Evolutionary conservation across 2,329 filamentous ascomycete genomes (phyloP), one percentile per base, ranked within the genome.

Genomic region (Claviceps sp.): DNA sequence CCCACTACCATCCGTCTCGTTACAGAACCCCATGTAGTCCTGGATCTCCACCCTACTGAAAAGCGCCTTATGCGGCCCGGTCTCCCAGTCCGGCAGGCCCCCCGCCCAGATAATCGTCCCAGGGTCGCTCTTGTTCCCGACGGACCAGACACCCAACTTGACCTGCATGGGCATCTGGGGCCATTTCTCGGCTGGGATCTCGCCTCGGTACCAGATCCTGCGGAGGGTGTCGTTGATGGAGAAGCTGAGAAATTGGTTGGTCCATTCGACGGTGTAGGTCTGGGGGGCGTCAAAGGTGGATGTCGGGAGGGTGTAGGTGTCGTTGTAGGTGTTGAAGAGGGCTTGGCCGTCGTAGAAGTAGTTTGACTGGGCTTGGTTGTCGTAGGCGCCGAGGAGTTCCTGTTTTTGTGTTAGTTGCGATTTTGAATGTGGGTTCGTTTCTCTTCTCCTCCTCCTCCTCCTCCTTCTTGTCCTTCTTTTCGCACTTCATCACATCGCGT

Each of bases 291-390:
- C 52, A 46, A 71, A 66, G 9, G 63, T 57, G 50, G 70, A 67
- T 50, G 65, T 65, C 45, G 59, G 50, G 46, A 82, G 68, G 26
- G 66, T 59, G 62, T 77, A 70, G 42, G 67, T 76, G 47, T 72
- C 70, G 58, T 76, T 72, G 60, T 72, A 76, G 40, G 68, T 70
- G 47, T 72, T 72, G 30, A 70, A 75, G 55, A 80, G 71, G 43
- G 77, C 78, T 62, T 62, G 54, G 52, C 82, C 83, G 70, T 86
- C 84, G 65, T 81, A 80, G 63, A 85, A 86, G 71, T 90, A 95
- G 70, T 94, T 94, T 58, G 78, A 82, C 65, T 91, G 86, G 2
- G 87, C 86, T 60, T 88, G 72, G 20, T 71, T 70, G 50, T 60
- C 55, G 47, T 53, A 61, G 5, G 60, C 61, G 2, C 62, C 61